phyloP scores from a whole-genome alignment of 257 asterid genomes.

The Ocimum tenuiflorum region DNA sequence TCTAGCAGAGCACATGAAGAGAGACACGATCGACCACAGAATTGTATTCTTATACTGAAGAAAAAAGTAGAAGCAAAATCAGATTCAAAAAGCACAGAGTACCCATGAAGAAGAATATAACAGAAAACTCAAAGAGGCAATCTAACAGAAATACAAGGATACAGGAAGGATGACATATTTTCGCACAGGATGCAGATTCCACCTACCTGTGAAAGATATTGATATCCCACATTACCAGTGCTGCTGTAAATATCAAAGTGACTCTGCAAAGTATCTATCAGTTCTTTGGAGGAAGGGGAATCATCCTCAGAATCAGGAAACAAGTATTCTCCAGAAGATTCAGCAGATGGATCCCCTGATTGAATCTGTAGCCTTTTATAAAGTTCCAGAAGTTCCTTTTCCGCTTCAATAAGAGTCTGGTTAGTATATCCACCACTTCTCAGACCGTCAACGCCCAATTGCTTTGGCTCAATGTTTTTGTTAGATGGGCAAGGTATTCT shows the following conservation, averaged over 20 bases:
- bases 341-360: slow-evolving; percentile 33
- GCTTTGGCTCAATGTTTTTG: slow-evolving; percentile 27
- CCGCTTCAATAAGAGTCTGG: slow-evolving; percentile 46
- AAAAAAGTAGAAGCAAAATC: slow-evolving; percentile 18
- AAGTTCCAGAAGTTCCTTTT: slow-evolving; percentile 49
- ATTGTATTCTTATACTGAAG: slow-evolving; percentile 66
- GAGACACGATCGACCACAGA: slow-evolving; percentile 60
- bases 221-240: slow-evolving; percentile 37
- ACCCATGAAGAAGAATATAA: neutral
- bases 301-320: slow-evolving; percentile 45
- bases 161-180: slow-evolving; percentile 5
- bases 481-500: slow-evolving; percentile 32
- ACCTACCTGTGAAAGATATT: slow-evolving; percentile 60
- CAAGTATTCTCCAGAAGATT: slow-evolving; percentile 38
- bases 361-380: slow-evolving; percentile 35
- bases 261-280: slow-evolving; percentile 46
- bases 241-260: slow-evolving; percentile 25
- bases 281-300: slow-evolving; percentile 52
- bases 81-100: slow-evolving; percentile 3
- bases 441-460: slow-evolving; percentile 14
- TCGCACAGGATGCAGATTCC: slow-evolving; percentile 14
- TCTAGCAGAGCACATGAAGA: slow-evolving; percentile 70
- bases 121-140: neutral
- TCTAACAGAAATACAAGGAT: slow-evolving; percentile 19
- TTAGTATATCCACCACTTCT: slow-evolving; percentile 27